Evolutionary conservation across 768 basidiomycete species (phyloP).

Genomic region (Russula brevipes): DNA sequence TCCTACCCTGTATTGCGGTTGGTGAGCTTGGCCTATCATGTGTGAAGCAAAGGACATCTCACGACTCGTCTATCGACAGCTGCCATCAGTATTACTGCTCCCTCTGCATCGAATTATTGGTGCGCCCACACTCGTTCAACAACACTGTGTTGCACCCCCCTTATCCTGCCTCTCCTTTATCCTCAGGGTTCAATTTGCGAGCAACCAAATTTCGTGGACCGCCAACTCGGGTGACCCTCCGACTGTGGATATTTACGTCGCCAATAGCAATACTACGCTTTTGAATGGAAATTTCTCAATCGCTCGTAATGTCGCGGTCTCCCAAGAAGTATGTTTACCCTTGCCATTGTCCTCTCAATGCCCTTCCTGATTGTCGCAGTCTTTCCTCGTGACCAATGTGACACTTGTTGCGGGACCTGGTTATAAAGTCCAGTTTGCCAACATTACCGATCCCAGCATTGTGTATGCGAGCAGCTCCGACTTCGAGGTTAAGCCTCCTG

Average conservation of each 20-base stretch:
- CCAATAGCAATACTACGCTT: conserved; percentile 30
- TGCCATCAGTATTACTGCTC: conserved; percentile 32
- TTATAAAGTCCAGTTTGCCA: conserved; percentile 37
- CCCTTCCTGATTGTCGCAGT: conserved; percentile 24
- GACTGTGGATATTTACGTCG: conserved; percentile 33
- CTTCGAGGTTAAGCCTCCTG: conserved; percentile 36
- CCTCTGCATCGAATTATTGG: conserved; percentile 34
- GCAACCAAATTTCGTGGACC: conserved; percentile 36
- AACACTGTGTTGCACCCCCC: not conserved
- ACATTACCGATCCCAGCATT: conserved; percentile 31
- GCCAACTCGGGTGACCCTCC: conserved; percentile 32
- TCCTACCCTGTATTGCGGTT: conserved; percentile 29
- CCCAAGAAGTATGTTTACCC: conserved; percentile 26
- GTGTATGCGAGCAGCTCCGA: conserved; percentile 32
- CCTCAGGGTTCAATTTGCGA: conserved; percentile 34
- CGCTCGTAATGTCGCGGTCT: conserved; percentile 31
- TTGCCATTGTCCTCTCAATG: conserved; percentile 9
- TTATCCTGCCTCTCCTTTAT: not conserved
- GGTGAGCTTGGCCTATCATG: conserved; percentile 19
- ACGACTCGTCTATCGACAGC: conserved; percentile 21
- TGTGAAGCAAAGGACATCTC: not conserved
- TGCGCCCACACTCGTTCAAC: conserved; percentile 12
- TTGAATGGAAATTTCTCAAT: conserved; percentile 39
- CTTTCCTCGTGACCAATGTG: conserved; percentile 34
- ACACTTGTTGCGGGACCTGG: conserved; percentile 30